Percentiles rank a stretch among this genome's conserved stretches.
phyloP scores from a whole-genome alignment of 805 yeast genomes.

The Monosporozyma aquatica region DNA sequence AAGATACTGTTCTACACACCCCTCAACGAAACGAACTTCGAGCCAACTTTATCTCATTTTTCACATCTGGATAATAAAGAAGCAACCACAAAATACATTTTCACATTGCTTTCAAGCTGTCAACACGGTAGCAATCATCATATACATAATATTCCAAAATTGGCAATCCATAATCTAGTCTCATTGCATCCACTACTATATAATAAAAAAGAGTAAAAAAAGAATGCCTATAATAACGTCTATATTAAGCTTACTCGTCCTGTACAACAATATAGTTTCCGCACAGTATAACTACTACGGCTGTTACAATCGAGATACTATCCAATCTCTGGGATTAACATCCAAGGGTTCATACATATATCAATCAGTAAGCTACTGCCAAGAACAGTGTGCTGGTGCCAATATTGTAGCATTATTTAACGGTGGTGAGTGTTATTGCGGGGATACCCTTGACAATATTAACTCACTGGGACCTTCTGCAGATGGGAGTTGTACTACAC shows the following conservation, averaged over 20 bases:
- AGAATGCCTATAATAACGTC: neutral
- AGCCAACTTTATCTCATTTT: no score
- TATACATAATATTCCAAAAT: no score
- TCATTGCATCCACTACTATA: no score
- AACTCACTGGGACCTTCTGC: constrained; percentile 18
- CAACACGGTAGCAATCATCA: no score
- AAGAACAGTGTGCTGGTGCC: constrained; percentile 40
- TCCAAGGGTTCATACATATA: constrained; percentile 41
- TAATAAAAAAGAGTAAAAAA: no score
- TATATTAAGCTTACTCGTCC: neutral
- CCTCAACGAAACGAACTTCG: no score
- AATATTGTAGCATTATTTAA: constrained; percentile 42
- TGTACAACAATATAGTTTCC: neutral
- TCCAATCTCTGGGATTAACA: constrained; percentile 18
- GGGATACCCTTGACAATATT: constrained; percentile 41
- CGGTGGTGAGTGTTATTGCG: constrained; percentile 62
- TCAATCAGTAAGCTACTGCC: constrained; percentile 56
- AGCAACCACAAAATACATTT: no score
- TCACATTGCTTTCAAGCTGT: no score
- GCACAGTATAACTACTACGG: constrained; percentile 25
- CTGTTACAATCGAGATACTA: constrained; percentile 28
- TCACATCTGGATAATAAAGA: no score
- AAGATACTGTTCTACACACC: neutral
- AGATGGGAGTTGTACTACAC: constrained; percentile 32
- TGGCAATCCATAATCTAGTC: no score